Conservation (phyloP, 139 green algal species). For the Nannochloris sp. region DNA sequence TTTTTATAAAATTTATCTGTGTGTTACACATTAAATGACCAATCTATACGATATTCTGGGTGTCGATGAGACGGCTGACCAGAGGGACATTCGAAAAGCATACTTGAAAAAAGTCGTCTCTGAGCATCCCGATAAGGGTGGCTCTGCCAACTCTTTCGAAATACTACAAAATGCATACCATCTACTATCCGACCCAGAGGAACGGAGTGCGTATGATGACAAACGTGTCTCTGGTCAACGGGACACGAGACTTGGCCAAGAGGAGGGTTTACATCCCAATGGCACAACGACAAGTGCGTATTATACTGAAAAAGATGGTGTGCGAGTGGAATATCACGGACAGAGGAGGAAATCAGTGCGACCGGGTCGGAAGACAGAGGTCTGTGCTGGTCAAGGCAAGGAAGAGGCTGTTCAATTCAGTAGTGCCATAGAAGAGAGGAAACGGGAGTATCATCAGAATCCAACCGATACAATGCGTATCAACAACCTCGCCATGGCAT, state of each 20-base stretch:
- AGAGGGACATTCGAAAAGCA: slow-evolving; percentile 5
- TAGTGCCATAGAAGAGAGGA: background rate
- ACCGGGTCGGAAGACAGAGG: background rate
- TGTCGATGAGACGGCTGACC: background rate
- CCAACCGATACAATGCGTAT: background rate
- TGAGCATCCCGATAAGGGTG: slow-evolving; percentile 26
- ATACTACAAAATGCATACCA: slow-evolving; percentile 10
- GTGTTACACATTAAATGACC: background rate
- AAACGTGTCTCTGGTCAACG: background rate
- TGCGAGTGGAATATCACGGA: background rate
- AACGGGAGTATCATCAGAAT: background rate
- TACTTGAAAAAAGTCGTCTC: slow-evolving; percentile 15
- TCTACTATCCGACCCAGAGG: slow-evolving; percentile 9
- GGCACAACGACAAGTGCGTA: background rate
- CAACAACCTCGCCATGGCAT: slow-evolving; percentile 2
- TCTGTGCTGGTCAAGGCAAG: slow-evolving; percentile 1
- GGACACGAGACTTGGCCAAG: background rate
- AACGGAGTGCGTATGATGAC: slow-evolving; percentile 15
- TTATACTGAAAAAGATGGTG: too few species aligned
- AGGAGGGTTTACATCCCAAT: background rate
- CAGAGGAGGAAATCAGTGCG: background rate
- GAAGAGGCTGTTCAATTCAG: background rate
- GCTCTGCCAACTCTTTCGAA: slow-evolving; percentile 9
- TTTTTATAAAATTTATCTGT: background rate
- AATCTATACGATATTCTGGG: slow-evolving; percentile 13